Evolutionary conservation across 1,139 yeast genomes (phyloP).

Genomic region (Citeromyces hawaiiensis): DNA sequence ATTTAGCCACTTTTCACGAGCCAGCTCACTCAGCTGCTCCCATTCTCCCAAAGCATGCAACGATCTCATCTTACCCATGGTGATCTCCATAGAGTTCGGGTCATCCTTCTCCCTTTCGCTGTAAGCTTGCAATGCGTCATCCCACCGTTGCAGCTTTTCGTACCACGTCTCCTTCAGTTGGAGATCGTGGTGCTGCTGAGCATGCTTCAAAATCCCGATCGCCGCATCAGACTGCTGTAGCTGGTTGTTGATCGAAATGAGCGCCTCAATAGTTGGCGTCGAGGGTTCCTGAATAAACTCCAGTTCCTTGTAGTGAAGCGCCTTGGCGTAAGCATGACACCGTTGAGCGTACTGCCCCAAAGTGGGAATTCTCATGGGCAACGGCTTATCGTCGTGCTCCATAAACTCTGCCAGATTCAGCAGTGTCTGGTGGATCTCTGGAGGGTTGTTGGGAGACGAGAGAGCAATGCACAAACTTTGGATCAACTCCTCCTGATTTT

Average conservation of each 20-base stretch:
- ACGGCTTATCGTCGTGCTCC: constrained; percentile 94
- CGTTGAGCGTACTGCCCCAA: constrained; percentile 89
- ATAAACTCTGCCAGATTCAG: constrained; percentile 87
- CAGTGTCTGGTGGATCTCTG: constrained; percentile 86
- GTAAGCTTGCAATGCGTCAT: constrained; percentile 88
- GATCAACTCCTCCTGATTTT: constrained; percentile 82
- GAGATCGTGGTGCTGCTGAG: constrained; percentile 84
- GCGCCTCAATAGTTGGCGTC: constrained; percentile 82
- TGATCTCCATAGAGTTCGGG: constrained; percentile 57
- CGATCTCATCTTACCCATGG: constrained; percentile 97
- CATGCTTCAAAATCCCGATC: constrained; percentile 89
- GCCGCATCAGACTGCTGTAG: constrained; percentile 97
- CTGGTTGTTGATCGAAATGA: constrained; percentile 87
- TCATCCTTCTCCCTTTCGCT: constrained; percentile 52
- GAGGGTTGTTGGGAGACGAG: constrained; percentile 85
- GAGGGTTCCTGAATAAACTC: constrained; percentile 92
- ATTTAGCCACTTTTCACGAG: constrained; percentile 73
- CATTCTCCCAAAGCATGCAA: constrained; percentile 96
- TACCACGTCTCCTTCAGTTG: constrained; percentile 97
- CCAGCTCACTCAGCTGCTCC: constrained; percentile 83
- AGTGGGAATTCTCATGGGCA: constrained; percentile 82
- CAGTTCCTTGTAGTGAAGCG: constrained; percentile 86
- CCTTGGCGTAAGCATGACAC: constrained; percentile 96
- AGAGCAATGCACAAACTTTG: constrained; percentile 78
- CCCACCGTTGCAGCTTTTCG: constrained; percentile 95